Percentiles rank a stretch among this genome's conserved stretches.
Conservation (phyloP, 2,329 filamentous ascomycete species). For the Anthostomella pinea region DNA sequence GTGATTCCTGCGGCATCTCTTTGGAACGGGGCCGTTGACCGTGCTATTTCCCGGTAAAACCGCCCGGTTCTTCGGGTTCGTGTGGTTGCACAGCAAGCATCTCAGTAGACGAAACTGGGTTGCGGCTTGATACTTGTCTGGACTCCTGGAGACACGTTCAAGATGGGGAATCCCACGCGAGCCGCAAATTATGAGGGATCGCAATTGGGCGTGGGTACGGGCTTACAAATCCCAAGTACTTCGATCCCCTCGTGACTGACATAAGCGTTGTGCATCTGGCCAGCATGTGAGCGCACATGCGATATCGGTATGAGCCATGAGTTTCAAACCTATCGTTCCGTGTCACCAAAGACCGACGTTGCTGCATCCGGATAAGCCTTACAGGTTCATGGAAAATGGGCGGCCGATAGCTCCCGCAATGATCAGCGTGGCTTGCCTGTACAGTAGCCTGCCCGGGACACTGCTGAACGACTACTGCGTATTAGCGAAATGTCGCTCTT, state of each 20-base stretch:
- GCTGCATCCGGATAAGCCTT: too few relatives aligned
- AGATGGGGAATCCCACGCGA: not conserved
- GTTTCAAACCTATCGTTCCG: too few relatives aligned
- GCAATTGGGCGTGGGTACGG: not conserved
- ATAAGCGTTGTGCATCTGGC: too few relatives aligned
- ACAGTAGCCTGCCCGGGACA: too few relatives aligned
- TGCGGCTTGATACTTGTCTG: not conserved
- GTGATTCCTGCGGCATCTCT: too few relatives aligned
- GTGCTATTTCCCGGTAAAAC: not conserved
- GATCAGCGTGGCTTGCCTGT: not conserved
- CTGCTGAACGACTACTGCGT: too few relatives aligned
- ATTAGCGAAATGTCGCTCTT: not conserved
- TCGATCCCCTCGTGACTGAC: too few relatives aligned
- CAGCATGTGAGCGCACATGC: too few relatives aligned
- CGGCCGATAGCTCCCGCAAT: not conserved
- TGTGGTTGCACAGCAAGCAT: conserved; percentile 1
- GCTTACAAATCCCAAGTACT: not conserved
- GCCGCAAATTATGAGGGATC: not conserved
- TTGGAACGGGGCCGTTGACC: too few relatives aligned
- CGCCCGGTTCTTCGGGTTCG: not conserved
- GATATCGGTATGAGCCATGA: too few relatives aligned
- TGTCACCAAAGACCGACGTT: too few relatives aligned
- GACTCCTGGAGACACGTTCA: not conserved
- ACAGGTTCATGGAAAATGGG: not conserved
- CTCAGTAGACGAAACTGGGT: not conserved